phyloP scores from a whole-genome alignment of 441 rosid genomes.

The Capsella rubella region DNA sequence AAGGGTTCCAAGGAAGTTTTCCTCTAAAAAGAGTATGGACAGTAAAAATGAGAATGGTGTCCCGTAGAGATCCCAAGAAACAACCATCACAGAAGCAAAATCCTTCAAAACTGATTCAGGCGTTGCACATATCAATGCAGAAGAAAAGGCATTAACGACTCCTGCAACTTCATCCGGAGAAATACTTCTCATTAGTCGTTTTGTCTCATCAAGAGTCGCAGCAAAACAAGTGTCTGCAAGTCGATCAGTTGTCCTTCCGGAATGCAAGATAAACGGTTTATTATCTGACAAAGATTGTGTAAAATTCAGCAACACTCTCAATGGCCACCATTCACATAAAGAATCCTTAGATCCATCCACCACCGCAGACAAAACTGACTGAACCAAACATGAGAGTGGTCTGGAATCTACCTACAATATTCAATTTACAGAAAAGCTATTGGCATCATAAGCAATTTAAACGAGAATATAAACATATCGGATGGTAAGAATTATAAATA shows the following conservation, averaged over 20 bases:
- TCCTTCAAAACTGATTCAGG: conserved; percentile 60
- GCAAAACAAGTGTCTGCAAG: conserved; percentile 60
- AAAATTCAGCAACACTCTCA: conserved; percentile 69
- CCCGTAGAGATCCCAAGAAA: conserved; percentile 58
- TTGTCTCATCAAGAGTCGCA: conserved; percentile 61
- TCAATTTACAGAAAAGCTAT: conserved; percentile 38
- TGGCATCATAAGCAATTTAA: conserved; percentile 35
- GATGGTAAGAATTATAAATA: not conserved
- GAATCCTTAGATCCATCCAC: conserved; percentile 56
- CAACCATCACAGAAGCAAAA: conserved; percentile 64
- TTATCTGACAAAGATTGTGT: conserved; percentile 53
- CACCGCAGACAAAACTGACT: conserved; percentile 71
- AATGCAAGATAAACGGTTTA: conserved; percentile 47
- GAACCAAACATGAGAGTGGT: conserved; percentile 68
- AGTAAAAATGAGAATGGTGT: conserved; percentile 61
- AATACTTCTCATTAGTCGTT: conserved; percentile 51
- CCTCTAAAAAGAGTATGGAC: conserved; percentile 64
- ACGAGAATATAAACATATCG: not conserved
- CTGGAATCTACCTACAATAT: conserved; percentile 76
- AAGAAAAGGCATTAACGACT: conserved; percentile 61
- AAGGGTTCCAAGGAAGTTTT: conserved; percentile 60
- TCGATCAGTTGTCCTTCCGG: conserved; percentile 46
- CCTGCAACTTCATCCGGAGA: conserved; percentile 53
- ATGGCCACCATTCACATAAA: conserved; percentile 83
- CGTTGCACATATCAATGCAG: conserved; percentile 72